Evolutionary conservation across 2,329 filamentous ascomycete genomes (phyloP).

Genomic region (Colletotrichum sp.): DNA sequence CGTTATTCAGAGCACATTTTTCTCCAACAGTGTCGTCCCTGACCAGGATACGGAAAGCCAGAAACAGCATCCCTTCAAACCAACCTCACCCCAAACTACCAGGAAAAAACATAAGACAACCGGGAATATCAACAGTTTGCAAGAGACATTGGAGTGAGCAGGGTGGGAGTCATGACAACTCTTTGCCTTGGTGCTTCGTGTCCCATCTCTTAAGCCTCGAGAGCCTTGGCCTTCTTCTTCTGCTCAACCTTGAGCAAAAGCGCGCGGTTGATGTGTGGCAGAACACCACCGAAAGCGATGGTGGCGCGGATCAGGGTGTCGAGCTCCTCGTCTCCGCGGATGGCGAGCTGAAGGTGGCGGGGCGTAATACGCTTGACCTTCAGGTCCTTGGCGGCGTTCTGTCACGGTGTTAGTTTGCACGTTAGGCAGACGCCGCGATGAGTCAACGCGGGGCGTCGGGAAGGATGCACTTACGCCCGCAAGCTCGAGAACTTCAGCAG

Average conservation of each 20-base stretch:
- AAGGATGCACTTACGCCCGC: slow-evolving; percentile 71
- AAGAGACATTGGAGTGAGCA: slow-evolving; percentile 3
- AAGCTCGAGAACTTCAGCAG: slow-evolving; percentile 95
- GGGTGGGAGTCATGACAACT: slow-evolving; percentile 20
- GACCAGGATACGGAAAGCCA: slow-evolving; percentile 7
- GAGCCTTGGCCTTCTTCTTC: slow-evolving; percentile 82
- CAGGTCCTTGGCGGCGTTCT: slow-evolving; percentile 98
- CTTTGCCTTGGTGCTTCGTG: neutral
- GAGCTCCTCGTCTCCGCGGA: slow-evolving; percentile 97
- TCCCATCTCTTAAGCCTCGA: slow-evolving; percentile 19
- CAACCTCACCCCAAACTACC: slow-evolving; percentile 5
- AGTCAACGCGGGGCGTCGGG: neutral
- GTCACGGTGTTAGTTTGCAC: slow-evolving; percentile 8
- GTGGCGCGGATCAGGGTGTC: slow-evolving; percentile 97
- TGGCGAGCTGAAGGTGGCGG: slow-evolving; percentile 95
- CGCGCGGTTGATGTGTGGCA: slow-evolving; percentile 98
- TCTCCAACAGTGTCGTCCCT: slow-evolving; percentile 2
- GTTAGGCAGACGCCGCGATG: slow-evolving; percentile 7
- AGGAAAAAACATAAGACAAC: slow-evolving; percentile 6
- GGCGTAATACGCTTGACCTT: slow-evolving; percentile 99
- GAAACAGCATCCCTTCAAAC: slow-evolving; percentile 9
- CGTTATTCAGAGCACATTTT: neutral
- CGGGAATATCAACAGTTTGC: slow-evolving; percentile 6
- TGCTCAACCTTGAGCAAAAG: slow-evolving; percentile 95
- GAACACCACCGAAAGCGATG: slow-evolving; percentile 96